Evolutionary conservation across 2,329 filamentous ascomycete genomes (phyloP), one percentile per base, ranked within the genome.

Genomic region (Epichloe sp.): DNA sequence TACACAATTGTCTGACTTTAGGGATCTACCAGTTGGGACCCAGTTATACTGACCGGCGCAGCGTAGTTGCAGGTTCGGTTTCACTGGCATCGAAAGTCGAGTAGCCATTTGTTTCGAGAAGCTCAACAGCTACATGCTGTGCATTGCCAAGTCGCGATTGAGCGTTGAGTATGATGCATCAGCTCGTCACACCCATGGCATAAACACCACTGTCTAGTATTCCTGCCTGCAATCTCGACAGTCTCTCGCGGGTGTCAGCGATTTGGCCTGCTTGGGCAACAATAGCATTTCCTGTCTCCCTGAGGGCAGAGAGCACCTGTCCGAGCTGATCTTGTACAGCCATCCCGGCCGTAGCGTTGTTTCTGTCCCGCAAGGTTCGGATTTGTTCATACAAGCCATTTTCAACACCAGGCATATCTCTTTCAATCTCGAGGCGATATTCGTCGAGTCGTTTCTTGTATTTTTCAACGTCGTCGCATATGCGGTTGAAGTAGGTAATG

Each of bases 351-450:
- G 40, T n/a, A n/a, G 47, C 59, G 47, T 59, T 59, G 36, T 60
- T 60, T 34, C 63, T 65, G 46, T 70, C 67, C 6, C 66, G 61
- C 15, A 70, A 55, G 12, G 60, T 57, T 23, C 66, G 60, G 47
- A 71, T 69, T 54, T 70, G 67, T 53, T 72, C 71, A 52, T 73
- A 73, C 15, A 73, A 61, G 0, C 71, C 71, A 49, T 72, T 70
- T 59, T 73, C 71, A 2, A 73, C 71, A 31, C 70, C 69, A 3
- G 71, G 71, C 71, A 73, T 72, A 57, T 73, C 71, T 37, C 70
- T 67, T 57, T 73, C 70, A 42, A 73, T 72, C 56, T 71, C 70
- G 47, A 60, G 63, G n/a, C 70, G 67, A 56, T 72, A 73, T 50
- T 70, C 67, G 50, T 72, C 68, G 35, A 73, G 60, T 21, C 70